Conservation (phyloP, 1,284 basidiomycete genomes). For the Cystobasidiaceae sp. region DNA sequence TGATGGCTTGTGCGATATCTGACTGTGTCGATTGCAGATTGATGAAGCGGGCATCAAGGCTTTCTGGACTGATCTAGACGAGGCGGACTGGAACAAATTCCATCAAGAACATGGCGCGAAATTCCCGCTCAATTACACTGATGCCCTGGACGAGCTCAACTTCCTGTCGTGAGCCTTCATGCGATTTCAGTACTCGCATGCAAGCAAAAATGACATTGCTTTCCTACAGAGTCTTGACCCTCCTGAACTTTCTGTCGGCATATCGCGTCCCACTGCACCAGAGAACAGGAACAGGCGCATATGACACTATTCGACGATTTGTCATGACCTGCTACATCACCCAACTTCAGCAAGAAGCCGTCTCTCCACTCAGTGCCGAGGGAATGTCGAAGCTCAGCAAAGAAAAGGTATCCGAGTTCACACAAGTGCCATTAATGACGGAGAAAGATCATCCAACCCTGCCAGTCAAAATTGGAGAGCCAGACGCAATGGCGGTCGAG, state of each 20-base stretch:
- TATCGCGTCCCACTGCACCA: slow-evolving; percentile 65
- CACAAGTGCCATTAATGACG: slow-evolving; percentile 62
- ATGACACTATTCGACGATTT: slow-evolving; percentile 68
- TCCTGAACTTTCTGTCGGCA: slow-evolving; percentile 73
- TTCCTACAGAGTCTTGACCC: slow-evolving; percentile 52
- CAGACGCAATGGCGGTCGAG: slow-evolving; percentile 66
- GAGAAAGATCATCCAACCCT: slow-evolving; percentile 67
- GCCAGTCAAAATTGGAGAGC: slow-evolving; percentile 64
- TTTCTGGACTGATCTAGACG: slow-evolving; percentile 13
- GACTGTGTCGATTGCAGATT: background rate
- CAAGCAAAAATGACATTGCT: background rate
- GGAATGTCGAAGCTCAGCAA: slow-evolving; percentile 59
- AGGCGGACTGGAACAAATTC: slow-evolving; percentile 22
- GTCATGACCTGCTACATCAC: slow-evolving; percentile 66
- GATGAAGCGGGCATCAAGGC: slow-evolving; percentile 6
- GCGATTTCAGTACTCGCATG: background rate
- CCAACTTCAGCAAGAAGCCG: slow-evolving; percentile 48
- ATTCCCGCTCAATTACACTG: slow-evolving; percentile 29
- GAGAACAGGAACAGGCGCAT: slow-evolving; percentile 68
- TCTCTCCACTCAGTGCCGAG: slow-evolving; percentile 53
- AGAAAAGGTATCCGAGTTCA: slow-evolving; percentile 61
- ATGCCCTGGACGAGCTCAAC: slow-evolving; percentile 30
- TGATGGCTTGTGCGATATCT: background rate
- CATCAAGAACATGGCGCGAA: slow-evolving; percentile 29
- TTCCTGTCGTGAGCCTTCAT: slow-evolving; percentile 27